phyloP scores from a whole-genome alignment of 1,284 basidiomycete species.

The Agaricales sp. region DNA sequence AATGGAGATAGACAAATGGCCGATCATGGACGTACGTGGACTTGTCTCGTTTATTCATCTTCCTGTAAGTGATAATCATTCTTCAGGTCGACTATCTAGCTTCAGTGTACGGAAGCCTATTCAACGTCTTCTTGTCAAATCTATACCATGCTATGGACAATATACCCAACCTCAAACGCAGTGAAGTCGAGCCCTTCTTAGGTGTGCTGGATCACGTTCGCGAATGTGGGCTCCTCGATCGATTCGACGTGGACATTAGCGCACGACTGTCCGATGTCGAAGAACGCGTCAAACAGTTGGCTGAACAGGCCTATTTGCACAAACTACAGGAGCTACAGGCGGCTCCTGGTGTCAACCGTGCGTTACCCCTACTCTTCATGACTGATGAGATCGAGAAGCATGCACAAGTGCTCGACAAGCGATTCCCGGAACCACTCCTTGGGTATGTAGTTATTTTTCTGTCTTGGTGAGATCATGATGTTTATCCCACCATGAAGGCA shows the following conservation, averaged over 20 bases:
- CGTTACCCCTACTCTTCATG: slow-evolving; percentile 72
- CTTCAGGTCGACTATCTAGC: slow-evolving; percentile 54
- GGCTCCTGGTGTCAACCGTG: slow-evolving; percentile 64
- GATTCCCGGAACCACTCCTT: slow-evolving; percentile 75
- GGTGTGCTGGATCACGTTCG: slow-evolving; percentile 64
- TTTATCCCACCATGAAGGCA: slow-evolving; percentile 29
- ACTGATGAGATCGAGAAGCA: slow-evolving; percentile 85
- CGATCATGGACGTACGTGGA: slow-evolving; percentile 63
- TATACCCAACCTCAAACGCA: slow-evolving; percentile 59
- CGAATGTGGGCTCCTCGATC: slow-evolving; percentile 56
- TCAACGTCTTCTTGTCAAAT: slow-evolving; percentile 78
- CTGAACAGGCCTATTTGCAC: slow-evolving; percentile 59
- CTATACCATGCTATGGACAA: slow-evolving; percentile 81
- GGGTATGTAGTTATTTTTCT: slow-evolving; percentile 38
- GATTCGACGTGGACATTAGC: slow-evolving; percentile 55
- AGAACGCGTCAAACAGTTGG: slow-evolving; percentile 57
- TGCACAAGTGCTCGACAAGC: slow-evolving; percentile 75
- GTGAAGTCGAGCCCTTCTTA: slow-evolving; percentile 56
- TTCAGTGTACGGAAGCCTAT: slow-evolving; percentile 60
- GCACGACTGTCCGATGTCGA: slow-evolving; percentile 62
- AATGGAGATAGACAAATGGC: slow-evolving; percentile 69
- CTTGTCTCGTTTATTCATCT: slow-evolving; percentile 7
- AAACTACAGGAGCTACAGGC: slow-evolving; percentile 62
- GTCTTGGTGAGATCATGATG: background rate
- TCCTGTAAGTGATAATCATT: slow-evolving; percentile 3